Evolutionary conservation across 306 rosid genomes (phyloP).

Genomic region (Cucurbita ficifolia): DNA sequence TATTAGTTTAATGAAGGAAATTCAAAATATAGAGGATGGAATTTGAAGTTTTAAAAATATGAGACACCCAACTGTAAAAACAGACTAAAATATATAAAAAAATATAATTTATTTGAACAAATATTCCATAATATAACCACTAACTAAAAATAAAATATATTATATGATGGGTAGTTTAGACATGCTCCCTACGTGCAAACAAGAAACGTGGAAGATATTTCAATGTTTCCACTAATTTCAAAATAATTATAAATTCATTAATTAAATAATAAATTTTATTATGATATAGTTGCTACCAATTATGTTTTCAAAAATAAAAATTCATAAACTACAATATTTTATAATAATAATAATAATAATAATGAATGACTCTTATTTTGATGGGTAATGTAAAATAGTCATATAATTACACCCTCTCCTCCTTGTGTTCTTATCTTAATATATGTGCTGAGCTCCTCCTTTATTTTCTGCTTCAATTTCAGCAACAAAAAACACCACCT

Average conservation of each 20-base stretch:
- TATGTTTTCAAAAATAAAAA: too few species aligned
- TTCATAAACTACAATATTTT: too few species aligned
- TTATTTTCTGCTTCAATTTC: constrained; percentile 3
- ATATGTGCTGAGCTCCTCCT: neutral
- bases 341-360: too few species aligned
- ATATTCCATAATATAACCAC: neutral
- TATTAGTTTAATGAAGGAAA: too few species aligned
- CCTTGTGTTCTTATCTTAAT: neutral
- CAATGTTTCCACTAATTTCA: neutral
- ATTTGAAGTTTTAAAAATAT: too few species aligned
- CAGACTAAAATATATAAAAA: too few species aligned
- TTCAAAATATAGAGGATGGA: too few species aligned
- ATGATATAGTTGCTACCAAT: neutral
- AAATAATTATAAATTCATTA: neutral
- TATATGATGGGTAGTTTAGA: neutral
- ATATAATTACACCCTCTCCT: neutral
- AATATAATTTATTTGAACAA: too few species aligned
- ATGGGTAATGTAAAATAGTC: neutral
- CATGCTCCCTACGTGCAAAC: neutral
- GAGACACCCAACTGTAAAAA: too few species aligned
- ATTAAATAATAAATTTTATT: too few species aligned
- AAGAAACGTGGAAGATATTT: neutral
- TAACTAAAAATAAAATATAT: neutral
- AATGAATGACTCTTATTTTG: neutral
- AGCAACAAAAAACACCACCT: neutral